Conservation (phyloP, 2,329 filamentous ascomycete species). For the Fusarium caatingaense region DNA sequence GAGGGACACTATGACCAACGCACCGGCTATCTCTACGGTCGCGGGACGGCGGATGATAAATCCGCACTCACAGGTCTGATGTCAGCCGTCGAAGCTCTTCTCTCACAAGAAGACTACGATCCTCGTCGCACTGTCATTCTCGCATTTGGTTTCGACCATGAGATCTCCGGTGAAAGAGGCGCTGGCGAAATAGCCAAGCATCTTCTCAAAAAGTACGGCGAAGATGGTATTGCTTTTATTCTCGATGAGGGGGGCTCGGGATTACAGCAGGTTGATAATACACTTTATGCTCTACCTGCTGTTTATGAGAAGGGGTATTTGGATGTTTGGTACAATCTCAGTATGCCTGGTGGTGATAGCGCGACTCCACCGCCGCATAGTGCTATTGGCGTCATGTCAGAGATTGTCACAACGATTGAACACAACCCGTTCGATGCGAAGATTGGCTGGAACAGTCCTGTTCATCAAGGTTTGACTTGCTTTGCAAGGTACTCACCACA, state of each 20-base stretch:
- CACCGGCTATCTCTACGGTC: conserved; percentile 53
- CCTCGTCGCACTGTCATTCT: conserved; percentile 67
- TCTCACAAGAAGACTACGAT: conserved; percentile 59
- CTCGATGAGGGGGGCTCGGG: conserved; percentile 72
- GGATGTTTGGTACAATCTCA: conserved; percentile 66
- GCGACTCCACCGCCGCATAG: conserved; percentile 70
- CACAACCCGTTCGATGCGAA: conserved; percentile 62
- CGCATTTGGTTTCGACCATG: conserved; percentile 73
- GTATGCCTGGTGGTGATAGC: conserved; percentile 68
- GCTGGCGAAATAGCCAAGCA: conserved; percentile 62
- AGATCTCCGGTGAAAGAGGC: conserved; percentile 66
- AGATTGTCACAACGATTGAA: conserved; percentile 73
- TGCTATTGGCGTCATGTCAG: conserved; percentile 73
- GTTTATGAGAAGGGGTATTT: conserved; percentile 72
- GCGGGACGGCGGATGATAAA: conserved; percentile 55
- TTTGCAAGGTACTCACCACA: conserved; percentile 65
- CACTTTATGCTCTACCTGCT: conserved; percentile 65
- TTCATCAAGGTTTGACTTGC: conserved; percentile 65
- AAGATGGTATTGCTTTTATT: conserved; percentile 66
- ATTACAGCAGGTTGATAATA: conserved; percentile 58
- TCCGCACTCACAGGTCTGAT: conserved; percentile 52
- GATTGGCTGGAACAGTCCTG: conserved; percentile 60
- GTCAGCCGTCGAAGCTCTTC: conserved; percentile 58
- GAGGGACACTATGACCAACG: conserved; percentile 50
- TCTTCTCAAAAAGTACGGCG: conserved; percentile 64